A percentile compares a stretch with the other conserved stretches of the same genome.
These are phyloP conservation scores for Scenedesmus sp. DNA, from an alignment of 163 green algal genomes.

Conservation along the genomic window DNA sequence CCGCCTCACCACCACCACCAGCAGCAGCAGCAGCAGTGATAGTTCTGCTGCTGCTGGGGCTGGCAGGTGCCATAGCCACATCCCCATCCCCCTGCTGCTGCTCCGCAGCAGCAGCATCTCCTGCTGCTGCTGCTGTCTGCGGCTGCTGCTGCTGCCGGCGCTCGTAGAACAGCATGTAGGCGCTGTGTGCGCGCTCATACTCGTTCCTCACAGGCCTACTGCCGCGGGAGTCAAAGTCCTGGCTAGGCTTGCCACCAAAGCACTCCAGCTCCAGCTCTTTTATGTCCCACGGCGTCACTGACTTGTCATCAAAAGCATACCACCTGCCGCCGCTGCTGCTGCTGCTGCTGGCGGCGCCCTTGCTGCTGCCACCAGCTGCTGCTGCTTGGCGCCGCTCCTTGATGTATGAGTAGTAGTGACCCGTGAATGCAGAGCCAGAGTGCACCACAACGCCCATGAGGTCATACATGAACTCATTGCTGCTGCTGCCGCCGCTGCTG, in stretches of 20 bases:
- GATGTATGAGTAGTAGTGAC: slow-evolving; percentile 91
- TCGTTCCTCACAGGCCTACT: background rate
- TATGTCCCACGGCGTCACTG: slow-evolving; percentile 84
- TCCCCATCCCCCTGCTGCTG: background rate
- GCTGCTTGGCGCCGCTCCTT: slow-evolving; percentile 59
- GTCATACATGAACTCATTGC: slow-evolving; percentile 77
- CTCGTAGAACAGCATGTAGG: slow-evolving; percentile 98
- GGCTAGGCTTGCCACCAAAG: slow-evolving; percentile 83
- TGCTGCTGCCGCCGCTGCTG: background rate
- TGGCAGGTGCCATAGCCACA: background rate
- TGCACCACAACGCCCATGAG: slow-evolving; percentile 89
- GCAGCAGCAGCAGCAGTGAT: background rate
- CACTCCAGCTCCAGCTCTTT: slow-evolving; percentile 84
- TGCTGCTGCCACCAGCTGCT: background rate
- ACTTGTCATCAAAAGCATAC: slow-evolving; percentile 91
- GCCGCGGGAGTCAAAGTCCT: slow-evolving; percentile 38
- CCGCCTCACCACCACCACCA: background rate
- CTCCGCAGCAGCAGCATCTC: background rate
- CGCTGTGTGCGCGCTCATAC: slow-evolving; percentile 82
- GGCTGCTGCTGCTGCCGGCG: slow-evolving; percentile 50
- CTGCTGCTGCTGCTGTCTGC: slow-evolving; percentile 34
- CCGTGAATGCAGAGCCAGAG: slow-evolving; percentile 84
- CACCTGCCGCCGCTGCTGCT: slow-evolving; percentile 59
- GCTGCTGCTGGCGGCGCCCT: background rate
- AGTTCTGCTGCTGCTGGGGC: background rate